Evolutionary conservation across 2,329 filamentous ascomycete species (phyloP).

Genomic region (Colletotrichum lini): DNA sequence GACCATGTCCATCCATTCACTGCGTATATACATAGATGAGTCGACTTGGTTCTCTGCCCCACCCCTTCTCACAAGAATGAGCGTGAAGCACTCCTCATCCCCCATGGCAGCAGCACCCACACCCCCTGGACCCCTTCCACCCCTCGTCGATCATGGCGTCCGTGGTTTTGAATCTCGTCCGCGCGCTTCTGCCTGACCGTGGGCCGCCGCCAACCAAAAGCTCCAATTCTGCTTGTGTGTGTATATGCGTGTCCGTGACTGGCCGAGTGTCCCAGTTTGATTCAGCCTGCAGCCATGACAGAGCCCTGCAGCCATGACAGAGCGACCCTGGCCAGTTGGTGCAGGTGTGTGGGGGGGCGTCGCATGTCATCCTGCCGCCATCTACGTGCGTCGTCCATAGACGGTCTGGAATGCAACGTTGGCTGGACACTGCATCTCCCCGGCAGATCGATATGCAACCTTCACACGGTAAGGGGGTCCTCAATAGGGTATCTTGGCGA

Average conservation of each 20-base stretch:
- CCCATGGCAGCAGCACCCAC: too few species aligned
- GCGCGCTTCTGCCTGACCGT: background rate
- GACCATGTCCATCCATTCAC: too few species aligned
- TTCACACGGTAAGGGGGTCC: too few species aligned
- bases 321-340: background rate
- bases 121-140: too few species aligned
- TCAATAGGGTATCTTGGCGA: too few species aligned
- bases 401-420: background rate
- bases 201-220: background rate
- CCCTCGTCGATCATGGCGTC: background rate
- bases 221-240: too few species aligned
- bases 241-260: too few species aligned
- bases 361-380: background rate
- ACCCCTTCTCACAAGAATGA: too few species aligned
- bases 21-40: too few species aligned
- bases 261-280: background rate
- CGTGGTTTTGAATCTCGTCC: background rate
- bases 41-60: too few species aligned
- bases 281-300: background rate
- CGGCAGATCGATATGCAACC: background rate
- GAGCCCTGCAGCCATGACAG: background rate
- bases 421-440: background rate
- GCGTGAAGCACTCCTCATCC: too few species aligned
- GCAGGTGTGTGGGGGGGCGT: background rate
- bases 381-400: background rate